Conservation (phyloP, 306 rosid genomes). For the Fragaria vesca region DNA sequence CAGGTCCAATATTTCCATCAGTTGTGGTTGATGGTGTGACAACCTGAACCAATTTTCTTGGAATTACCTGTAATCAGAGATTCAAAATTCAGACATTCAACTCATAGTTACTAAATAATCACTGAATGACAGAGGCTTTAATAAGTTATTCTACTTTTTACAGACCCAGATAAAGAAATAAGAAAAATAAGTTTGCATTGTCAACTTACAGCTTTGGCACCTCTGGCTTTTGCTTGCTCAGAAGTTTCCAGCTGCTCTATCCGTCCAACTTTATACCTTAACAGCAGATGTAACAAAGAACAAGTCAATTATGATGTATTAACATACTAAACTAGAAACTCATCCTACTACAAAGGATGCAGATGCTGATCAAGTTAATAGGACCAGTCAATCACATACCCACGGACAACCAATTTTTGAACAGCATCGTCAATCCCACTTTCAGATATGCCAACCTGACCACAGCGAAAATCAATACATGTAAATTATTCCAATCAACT, state of each 20-base stretch:
- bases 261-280: constrained; percentile 92
- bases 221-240: constrained; percentile 75
- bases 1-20: constrained; percentile 79
- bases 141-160: neutral
- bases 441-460: constrained; percentile 95
- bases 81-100: constrained; percentile 26
- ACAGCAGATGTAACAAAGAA: constrained; percentile 28
- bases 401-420: constrained; percentile 87
- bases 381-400: constrained; percentile 57
- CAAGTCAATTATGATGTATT: neutral
- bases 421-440: constrained; percentile 97
- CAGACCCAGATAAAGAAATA: neutral
- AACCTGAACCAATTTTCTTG: constrained; percentile 74
- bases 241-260: constrained; percentile 93
- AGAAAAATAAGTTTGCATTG: neutral
- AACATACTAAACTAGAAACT: neutral
- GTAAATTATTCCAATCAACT: neutral
- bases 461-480: neutral
- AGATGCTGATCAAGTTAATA: constrained; percentile 4
- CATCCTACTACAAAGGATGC: constrained; percentile 1
- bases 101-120: neutral
- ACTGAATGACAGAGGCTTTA: neutral
- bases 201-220: constrained; percentile 78
- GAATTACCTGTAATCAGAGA: constrained; percentile 52
- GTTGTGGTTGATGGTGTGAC: constrained; percentile 80